Base-by-base conservation (phyloP, 2,329 filamentous ascomycete genomes). In the Xylariaceae sp. region DNA sequence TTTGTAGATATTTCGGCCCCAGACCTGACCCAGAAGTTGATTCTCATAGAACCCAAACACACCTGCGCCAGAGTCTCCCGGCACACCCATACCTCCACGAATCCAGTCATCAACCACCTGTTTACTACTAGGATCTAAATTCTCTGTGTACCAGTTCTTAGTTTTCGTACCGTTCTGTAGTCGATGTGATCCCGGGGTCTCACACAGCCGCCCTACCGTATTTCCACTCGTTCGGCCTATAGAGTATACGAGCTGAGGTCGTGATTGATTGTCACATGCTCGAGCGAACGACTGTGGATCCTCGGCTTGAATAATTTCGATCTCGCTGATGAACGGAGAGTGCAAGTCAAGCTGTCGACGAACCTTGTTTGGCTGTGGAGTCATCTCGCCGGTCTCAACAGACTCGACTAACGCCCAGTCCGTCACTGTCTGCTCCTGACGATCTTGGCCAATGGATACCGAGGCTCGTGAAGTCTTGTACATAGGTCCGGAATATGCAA, bases 81-180 rank as follows among this genome's bases (percentile, higher is more conserved):
- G 64, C 8, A 76, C 70, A 5, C 75, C 74, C 13, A 77, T 75
- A 15, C 75, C 74, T 3, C 73, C 73, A 1, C 72, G 67, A 44
- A 77, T 76, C 75, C 75, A 77, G 9, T 61, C 64, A 6, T 75
- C 70, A 0, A 18, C n/a, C 1, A 27, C 27, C 1, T 16, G 11
- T 33, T 74, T 71, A 27, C 73, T 59, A 11, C 72, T 69, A 16
- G 59, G 64, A 0, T 64, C 55, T 1, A 70, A 67, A 49, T 75
- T 72, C 51, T 77, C 73, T 16, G 77, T 65, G 37, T 72, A 75
- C 75, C 75, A 77, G 58, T 77, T 74, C n/a, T 73, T 65, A 6
- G 74, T 77, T 4, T 72, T 68, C 2, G 10, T 15, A 7, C 40
- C 40, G 16, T 36, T 13, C 4, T n/a, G n/a, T 8, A 51, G 30